phyloP scores from a whole-genome alignment of 805 yeast species.

The Blastobotrys americana region DNA sequence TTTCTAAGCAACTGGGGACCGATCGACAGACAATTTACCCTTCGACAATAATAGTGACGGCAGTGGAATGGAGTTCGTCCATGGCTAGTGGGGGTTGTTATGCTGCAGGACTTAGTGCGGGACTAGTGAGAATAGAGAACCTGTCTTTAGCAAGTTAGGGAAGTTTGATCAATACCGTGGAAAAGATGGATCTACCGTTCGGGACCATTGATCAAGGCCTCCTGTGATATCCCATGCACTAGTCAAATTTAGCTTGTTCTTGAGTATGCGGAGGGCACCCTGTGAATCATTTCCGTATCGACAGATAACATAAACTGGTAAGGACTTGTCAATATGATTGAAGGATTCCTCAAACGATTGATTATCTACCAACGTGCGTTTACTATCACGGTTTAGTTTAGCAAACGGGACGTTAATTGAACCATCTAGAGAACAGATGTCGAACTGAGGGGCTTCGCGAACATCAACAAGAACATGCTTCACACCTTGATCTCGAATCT shows the following conservation, averaged over 20 bases:
- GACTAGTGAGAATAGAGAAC: constrained; percentile 39
- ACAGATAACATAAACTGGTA: constrained; percentile 55
- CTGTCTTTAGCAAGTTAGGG: constrained; percentile 2
- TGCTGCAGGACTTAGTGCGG: constrained; percentile 46
- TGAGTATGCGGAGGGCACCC: constrained; percentile 53
- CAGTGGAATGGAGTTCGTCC: constrained; percentile 54
- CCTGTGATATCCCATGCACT: constrained; percentile 66
- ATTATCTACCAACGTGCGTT: constrained; percentile 23
- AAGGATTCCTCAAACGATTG: constrained; percentile 22
- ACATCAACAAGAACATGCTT: constrained; percentile 56
- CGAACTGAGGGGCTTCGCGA: constrained; percentile 69
- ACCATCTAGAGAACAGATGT: constrained; percentile 52
- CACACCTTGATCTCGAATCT: constrained; percentile 8
- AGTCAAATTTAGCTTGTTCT: constrained; percentile 41
- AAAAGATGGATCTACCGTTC: constrained; percentile 47
- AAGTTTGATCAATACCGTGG: constrained; percentile 48
- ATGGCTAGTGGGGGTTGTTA: constrained; percentile 39
- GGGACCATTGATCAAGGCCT: constrained; percentile 67
- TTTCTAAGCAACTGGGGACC: constrained; percentile 20
- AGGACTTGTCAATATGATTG: neutral
- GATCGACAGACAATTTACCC: constrained; percentile 35
- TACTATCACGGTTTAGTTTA: constrained; percentile 33
- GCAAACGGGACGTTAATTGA: constrained; percentile 61
- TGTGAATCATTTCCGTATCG: constrained; percentile 90
- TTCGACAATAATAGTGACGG: constrained; percentile 42